These are phyloP conservation scores for Alternaria infectoria DNA, from an alignment of 2,329 filamentous ascomycete genomes.

Conservation along the genomic window DNA sequence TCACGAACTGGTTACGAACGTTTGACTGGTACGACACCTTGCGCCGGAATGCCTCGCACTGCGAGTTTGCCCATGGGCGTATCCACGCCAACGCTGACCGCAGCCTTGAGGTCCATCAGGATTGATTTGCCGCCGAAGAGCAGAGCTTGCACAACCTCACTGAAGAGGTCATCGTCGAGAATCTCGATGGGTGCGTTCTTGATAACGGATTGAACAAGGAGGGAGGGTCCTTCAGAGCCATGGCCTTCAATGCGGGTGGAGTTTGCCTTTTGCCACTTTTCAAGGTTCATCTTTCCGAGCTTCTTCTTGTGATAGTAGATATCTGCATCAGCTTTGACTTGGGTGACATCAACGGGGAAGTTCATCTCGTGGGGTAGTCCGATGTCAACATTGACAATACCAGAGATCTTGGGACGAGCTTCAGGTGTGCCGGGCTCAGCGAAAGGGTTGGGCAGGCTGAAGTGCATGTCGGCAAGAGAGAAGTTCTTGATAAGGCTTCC, in stretches of 20 bases:
- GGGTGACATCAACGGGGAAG: slow-evolving; percentile 78
- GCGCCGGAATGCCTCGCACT: slow-evolving; percentile 80
- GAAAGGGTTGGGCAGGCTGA: slow-evolving; percentile 80
- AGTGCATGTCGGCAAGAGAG: slow-evolving; percentile 82
- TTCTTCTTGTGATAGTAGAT: slow-evolving; percentile 79
- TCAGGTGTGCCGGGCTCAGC: slow-evolving; percentile 77
- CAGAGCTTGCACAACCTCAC: slow-evolving; percentile 78
- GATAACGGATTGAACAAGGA: slow-evolving; percentile 79
- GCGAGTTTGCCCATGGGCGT: slow-evolving; percentile 83
- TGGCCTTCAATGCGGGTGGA: slow-evolving; percentile 71
- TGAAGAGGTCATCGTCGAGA: slow-evolving; percentile 79
- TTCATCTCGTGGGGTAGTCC: slow-evolving; percentile 85
- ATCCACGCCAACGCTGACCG: slow-evolving; percentile 80
- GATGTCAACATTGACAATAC: slow-evolving; percentile 79
- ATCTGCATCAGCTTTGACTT: slow-evolving; percentile 77
- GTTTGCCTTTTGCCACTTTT: slow-evolving; percentile 83
- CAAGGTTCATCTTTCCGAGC: slow-evolving; percentile 79
- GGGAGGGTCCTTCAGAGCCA: slow-evolving; percentile 63
- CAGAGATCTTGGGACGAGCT: slow-evolving; percentile 79
- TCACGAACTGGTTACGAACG: slow-evolving; percentile 74
- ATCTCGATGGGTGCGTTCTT: slow-evolving; percentile 81
- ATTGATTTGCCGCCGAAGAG: slow-evolving; percentile 75
- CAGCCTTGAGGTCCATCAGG: slow-evolving; percentile 75
- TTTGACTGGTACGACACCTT: slow-evolving; percentile 89
- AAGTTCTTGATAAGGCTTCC: slow-evolving; percentile 88